A percentile compares a stretch with the other conserved stretches of the same genome.
Conservation (phyloP, 495 filamentous ascomycete species). For the Aspergillus mulundensis region DNA sequence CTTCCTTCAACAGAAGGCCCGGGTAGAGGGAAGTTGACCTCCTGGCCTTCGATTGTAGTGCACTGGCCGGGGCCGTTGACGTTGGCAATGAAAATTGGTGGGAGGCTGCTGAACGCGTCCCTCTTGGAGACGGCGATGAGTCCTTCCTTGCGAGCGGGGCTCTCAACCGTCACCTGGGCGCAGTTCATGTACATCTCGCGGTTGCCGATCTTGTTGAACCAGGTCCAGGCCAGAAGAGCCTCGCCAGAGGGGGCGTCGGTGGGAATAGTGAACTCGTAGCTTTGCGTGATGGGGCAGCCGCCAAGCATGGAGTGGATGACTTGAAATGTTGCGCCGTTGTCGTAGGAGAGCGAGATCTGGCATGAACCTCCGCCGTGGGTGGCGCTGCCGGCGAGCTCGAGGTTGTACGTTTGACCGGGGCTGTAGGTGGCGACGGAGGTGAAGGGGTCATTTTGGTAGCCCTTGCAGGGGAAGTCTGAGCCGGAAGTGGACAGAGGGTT, state of each 20-base stretch:
- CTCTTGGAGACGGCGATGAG: constrained; percentile 13
- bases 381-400: constrained; percentile 49
- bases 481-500: constrained; percentile 41
- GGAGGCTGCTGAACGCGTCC: constrained; percentile 52
- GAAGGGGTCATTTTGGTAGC: constrained; percentile 46
- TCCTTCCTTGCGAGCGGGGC: constrained; percentile 26
- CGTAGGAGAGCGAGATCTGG: constrained; percentile 79
- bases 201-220: constrained; percentile 88
- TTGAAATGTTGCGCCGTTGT: constrained; percentile 63
- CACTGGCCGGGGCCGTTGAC: constrained; percentile 47
- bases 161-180: constrained; percentile 63
- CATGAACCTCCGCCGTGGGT: constrained; percentile 85
- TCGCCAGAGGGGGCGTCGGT: constrained; percentile 41
- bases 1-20: constrained; percentile 55
- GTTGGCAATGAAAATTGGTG: constrained; percentile 73
- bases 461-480: constrained; percentile 51
- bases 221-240: constrained; percentile 76
- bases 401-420: constrained; percentile 36
- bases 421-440: constrained; percentile 41
- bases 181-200: constrained; percentile 98
- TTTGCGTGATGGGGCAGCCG: constrained; percentile 63
- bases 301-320: constrained; percentile 81
- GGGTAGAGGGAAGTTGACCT: constrained; percentile 62
- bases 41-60: constrained; percentile 50
- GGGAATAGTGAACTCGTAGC: constrained; percentile 48